Evolutionary conservation across 2,329 filamentous ascomycete genomes (phyloP), one percentile per base, ranked within the genome.

Genomic region (Nigrospora osmanthi): DNA sequence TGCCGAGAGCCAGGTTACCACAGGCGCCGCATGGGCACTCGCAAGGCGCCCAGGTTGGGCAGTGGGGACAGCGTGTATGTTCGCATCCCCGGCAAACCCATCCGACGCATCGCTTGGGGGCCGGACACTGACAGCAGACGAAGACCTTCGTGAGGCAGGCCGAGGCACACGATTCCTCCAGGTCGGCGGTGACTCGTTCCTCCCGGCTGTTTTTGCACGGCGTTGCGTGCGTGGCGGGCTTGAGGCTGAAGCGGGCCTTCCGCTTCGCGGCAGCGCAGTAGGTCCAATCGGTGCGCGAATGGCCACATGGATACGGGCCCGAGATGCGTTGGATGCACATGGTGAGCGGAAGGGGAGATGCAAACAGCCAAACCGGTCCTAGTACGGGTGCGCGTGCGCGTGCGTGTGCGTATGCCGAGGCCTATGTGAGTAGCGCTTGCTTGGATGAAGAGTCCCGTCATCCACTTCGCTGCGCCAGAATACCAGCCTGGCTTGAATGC

Each of bases 221-320:
- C 4, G 9, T 30, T 28, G 23, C 23, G 10, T 10, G 23, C 4
- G 35, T 35, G 15, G 35, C 13, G 0, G 38, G 44, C 6, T 52
- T 28, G 0, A 57, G 28, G 7, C 47, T 51, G 6, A 44, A 39
- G 3, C 50, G 43, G 4, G 41, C 19, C 4, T 38, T 52, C 51
- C 1, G 49, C 49, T 35, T 48, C 48, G n/a, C 15, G 19, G 28
- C n/a, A 15, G 35, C 31, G 47, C 58, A 60, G 17, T 52, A 47
- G 11, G 47, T 45, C 49, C 46, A 52, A 4, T 43, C 46, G 6
- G 37, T 33, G 10, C 41, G 47, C 1, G 9, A 17, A 35, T 59
- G 58, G 2, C 51, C 54, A 44, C 57, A 60, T 1, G 56, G 58
- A 35, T 60, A 59, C 2, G 47, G 49, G 4, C 46, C 40, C 39